Evolutionary conservation across 2,329 filamentous ascomycete species (phyloP).

Genomic region (Intubia oerlemansii): DNA sequence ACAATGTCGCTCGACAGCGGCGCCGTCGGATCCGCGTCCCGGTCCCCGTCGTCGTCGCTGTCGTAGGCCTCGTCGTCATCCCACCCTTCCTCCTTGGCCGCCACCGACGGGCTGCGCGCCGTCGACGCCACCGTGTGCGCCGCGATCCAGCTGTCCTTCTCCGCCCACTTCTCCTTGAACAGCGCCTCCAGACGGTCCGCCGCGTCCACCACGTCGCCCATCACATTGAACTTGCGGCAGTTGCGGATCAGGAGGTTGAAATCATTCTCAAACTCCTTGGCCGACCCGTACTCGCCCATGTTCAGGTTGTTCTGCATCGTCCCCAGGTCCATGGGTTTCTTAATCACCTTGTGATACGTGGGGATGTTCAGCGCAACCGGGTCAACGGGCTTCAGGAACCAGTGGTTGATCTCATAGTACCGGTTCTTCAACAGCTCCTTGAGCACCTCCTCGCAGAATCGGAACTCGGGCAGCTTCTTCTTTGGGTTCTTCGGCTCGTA

Average conservation of each 20-base stretch:
- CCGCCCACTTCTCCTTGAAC: conserved; percentile 55
- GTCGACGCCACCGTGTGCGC: conserved; percentile 24
- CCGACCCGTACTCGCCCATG: conserved; percentile 54
- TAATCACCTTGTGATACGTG: conserved; percentile 80
- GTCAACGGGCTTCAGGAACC: conserved; percentile 73
- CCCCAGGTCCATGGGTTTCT: conserved; percentile 85
- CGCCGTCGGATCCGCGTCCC: conserved; percentile 24
- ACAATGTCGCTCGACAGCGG: conserved; percentile 22
- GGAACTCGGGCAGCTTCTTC: conserved; percentile 73
- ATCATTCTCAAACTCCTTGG: conserved; percentile 73
- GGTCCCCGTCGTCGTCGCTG: conserved; percentile 29
- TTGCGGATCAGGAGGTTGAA: conserved; percentile 71
- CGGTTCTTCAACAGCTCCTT: conserved; percentile 58
- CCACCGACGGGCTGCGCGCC: conserved; percentile 20
- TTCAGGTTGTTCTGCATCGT: conserved; percentile 66
- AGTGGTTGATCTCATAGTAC: conserved; percentile 42
- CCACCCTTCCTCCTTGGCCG: conserved; percentile 44
- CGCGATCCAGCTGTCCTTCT: conserved; percentile 64
- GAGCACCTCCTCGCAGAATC: conserved; percentile 70
- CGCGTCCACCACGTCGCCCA: conserved; percentile 15
- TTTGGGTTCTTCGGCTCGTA: conserved; percentile 69
- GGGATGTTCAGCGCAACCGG: conserved; percentile 88
- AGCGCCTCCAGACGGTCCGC: conserved; percentile 54
- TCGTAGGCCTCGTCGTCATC: conserved; percentile 52
- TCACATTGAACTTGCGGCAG: conserved; percentile 70